Evolutionary conservation across 805 yeast genomes (phyloP).

Genomic region (Ogataea trehaloabstinens): DNA sequence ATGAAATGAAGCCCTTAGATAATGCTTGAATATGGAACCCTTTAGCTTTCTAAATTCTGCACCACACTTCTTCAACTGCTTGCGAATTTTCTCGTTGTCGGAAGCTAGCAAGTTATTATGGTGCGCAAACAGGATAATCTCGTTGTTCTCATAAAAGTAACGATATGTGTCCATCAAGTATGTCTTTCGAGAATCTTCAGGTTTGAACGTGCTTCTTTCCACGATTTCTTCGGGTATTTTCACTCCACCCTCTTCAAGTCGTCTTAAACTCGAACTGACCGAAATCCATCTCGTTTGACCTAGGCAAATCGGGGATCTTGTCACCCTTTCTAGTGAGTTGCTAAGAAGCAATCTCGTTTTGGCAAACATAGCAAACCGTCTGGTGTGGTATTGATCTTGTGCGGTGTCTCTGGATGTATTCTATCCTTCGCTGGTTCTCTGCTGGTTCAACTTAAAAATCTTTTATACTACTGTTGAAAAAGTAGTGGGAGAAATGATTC

Average conservation of each 20-base stretch:
- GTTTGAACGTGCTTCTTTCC: slow-evolving; percentile 48
- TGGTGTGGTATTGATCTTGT: no score
- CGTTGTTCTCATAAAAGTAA: slow-evolving; percentile 60
- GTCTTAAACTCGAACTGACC: background rate
- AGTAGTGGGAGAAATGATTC: no score
- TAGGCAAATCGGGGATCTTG: background rate
- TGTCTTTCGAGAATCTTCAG: slow-evolving; percentile 74
- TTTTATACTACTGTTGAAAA: no score
- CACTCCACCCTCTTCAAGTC: slow-evolving; percentile 34
- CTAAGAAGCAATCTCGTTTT: background rate
- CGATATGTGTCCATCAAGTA: slow-evolving; percentile 80
- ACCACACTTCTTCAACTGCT: slow-evolving; percentile 61
- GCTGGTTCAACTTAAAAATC: no score
- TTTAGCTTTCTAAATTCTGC: slow-evolving; percentile 69
- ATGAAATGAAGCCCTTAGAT: slow-evolving; percentile 65
- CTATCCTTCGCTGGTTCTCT: no score
- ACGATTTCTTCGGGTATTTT: slow-evolving; percentile 42
- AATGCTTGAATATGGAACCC: slow-evolving; percentile 69
- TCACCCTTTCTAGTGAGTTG: background rate
- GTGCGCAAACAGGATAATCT: slow-evolving; percentile 76
- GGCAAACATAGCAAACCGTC: background rate
- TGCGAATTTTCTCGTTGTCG: slow-evolving; percentile 65
- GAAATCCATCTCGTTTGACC: background rate
- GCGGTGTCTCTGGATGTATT: no score
- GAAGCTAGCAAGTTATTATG: slow-evolving; percentile 73